Evolutionary conservation across 208 protist species (phyloP).

Genomic region (Crithidia acanthocephali): DNA sequence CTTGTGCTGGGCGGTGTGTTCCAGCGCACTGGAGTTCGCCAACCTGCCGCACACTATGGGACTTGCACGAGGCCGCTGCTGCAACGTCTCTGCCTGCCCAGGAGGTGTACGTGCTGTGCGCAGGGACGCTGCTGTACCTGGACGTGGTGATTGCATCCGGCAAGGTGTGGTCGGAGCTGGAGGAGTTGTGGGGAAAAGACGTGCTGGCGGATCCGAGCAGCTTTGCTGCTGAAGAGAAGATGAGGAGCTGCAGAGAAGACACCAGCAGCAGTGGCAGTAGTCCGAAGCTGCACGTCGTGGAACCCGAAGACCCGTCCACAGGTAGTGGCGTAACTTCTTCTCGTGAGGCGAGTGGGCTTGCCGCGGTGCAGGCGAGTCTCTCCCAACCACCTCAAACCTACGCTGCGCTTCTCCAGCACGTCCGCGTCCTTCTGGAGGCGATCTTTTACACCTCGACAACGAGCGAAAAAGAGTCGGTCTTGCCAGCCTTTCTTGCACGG

Average conservation of each 20-base stretch:
- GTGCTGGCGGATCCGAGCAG: neutral
- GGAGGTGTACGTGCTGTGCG: slow-evolving; percentile 52
- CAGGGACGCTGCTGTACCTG: slow-evolving; percentile 54
- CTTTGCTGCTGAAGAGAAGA: neutral
- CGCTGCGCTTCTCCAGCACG: slow-evolving; percentile 24
- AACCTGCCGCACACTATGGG: slow-evolving; percentile 31
- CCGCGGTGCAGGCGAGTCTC: slow-evolving; percentile 7
- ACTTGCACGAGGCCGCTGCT: slow-evolving; percentile 37
- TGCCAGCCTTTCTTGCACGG: neutral
- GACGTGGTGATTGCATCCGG: slow-evolving; percentile 40
- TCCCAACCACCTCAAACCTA: slow-evolving; percentile 33
- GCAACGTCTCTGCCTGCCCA: slow-evolving; percentile 50
- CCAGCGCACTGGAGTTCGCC: slow-evolving; percentile 26
- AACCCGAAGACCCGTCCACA: neutral
- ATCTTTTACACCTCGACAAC: neutral
- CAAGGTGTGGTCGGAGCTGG: slow-evolving; percentile 29
- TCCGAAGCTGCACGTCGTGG: neutral
- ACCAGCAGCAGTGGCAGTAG: neutral
- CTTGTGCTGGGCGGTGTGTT: neutral
- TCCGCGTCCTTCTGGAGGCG: slow-evolving; percentile 30
- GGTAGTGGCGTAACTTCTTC: neutral
- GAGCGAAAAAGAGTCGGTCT: neutral
- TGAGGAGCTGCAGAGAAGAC: neutral
- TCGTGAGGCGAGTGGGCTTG: neutral
- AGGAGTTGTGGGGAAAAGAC: slow-evolving; percentile 25